A percentile compares a stretch with the other conserved stretches of the same genome.
Evolutionary conservation across 2,329 filamentous ascomycete species (phyloP).

Genomic region (Aspergillus carbonarius): DNA sequence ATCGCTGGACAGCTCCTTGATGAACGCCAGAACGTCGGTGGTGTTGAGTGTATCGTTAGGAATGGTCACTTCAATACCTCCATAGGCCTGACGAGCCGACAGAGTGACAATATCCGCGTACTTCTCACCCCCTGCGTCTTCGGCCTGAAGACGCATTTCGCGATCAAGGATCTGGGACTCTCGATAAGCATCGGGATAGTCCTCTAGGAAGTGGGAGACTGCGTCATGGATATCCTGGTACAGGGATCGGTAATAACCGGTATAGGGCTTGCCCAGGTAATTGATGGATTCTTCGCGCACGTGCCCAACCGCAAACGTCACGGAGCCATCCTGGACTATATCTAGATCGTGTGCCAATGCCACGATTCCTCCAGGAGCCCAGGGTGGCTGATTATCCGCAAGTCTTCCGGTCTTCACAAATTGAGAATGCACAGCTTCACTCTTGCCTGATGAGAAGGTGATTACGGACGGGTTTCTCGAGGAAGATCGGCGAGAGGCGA

Average conservation of each 20-base stretch:
- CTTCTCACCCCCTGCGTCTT: slow-evolving; percentile 35
- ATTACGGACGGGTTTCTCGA: slow-evolving; percentile 19
- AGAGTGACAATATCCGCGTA: slow-evolving; percentile 45
- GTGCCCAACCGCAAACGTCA: slow-evolving; percentile 45
- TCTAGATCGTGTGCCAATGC: slow-evolving; percentile 44
- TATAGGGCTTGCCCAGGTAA: slow-evolving; percentile 42
- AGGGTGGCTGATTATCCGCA: slow-evolving; percentile 21
- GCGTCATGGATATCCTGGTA: slow-evolving; percentile 36
- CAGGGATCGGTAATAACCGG: slow-evolving; percentile 40
- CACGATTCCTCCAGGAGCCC: slow-evolving; percentile 31
- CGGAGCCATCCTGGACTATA: slow-evolving; percentile 27
- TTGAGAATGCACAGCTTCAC: slow-evolving; percentile 26
- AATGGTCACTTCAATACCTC: slow-evolving; percentile 43
- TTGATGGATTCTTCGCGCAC: slow-evolving; percentile 42
- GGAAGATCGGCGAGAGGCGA: slow-evolving; percentile 35
- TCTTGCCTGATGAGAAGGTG: slow-evolving; percentile 32
- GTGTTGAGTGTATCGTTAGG: slow-evolving; percentile 34
- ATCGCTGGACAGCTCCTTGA: slow-evolving; percentile 47
- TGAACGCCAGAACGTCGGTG: slow-evolving; percentile 35
- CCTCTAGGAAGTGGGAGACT: slow-evolving; percentile 41
- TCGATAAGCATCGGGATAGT: slow-evolving; percentile 37
- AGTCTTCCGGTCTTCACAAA: slow-evolving; percentile 37
- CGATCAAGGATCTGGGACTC: slow-evolving; percentile 37
- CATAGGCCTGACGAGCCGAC: slow-evolving; percentile 44
- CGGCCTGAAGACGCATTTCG: slow-evolving; percentile 29